Percentiles rank a stretch among this genome's conserved stretches.
Evolutionary conservation across 371 early-diverging fungal genomes (phyloP).

Genomic region (Umbelopsis sp.): DNA sequence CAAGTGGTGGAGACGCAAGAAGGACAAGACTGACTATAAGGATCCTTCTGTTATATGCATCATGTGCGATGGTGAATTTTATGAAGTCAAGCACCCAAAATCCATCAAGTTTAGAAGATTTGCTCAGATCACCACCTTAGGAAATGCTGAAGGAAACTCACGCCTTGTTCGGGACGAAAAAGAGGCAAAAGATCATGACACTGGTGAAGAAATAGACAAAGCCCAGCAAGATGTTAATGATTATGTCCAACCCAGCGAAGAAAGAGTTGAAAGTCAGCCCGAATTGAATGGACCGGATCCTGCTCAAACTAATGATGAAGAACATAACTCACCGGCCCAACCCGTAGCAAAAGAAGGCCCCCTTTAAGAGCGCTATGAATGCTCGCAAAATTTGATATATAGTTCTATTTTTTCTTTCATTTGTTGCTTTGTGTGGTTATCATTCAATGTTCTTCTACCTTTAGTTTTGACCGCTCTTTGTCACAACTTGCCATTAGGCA

Average conservation of each 20-base stretch:
- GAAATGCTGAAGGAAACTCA: constrained; percentile 34
- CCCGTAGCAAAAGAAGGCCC: background rate
- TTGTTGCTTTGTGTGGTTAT: background rate
- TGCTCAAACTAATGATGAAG: background rate
- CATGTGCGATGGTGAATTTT: constrained; percentile 74
- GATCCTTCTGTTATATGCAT: constrained; percentile 51
- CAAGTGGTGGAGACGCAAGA: constrained; percentile 42
- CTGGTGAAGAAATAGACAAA: background rate
- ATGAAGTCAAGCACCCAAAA: constrained; percentile 58
- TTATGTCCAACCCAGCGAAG: constrained; percentile 6
- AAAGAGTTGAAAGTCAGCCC: background rate
- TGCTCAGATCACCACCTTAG: constrained; percentile 63
- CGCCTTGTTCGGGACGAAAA: constrained; percentile 42
- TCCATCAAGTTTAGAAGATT: constrained; percentile 49
- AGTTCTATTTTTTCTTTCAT: background rate
- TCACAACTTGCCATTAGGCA: no score
- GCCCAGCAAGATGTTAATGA: constrained; percentile 3
- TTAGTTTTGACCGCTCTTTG: no score
- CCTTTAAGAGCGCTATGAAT: background rate
- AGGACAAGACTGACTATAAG: constrained; percentile 40
- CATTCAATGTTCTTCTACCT: no score
- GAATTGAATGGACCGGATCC: background rate
- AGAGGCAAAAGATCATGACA: background rate
- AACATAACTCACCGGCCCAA: background rate
- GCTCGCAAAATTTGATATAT: background rate